phyloP scores from a whole-genome alignment of 768 basidiomycete genomes.

The Boletus patriciae region DNA sequence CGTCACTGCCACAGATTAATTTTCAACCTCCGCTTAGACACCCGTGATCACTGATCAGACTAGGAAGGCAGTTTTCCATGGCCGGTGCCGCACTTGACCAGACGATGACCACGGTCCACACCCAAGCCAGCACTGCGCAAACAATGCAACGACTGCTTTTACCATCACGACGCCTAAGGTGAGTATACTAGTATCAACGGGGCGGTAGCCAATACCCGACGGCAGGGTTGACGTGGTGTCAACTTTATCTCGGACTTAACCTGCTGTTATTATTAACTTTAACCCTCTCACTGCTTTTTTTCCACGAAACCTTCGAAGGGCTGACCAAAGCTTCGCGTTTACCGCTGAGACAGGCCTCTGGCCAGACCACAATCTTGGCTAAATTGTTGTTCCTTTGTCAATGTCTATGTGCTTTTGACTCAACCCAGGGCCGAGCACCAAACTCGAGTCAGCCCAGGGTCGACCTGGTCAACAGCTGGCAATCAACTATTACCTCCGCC shows the following conservation, averaged over 20 bases:
- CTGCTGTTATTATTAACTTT: not conserved
- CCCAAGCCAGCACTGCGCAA: no score
- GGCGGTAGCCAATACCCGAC: not conserved
- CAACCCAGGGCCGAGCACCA: not conserved
- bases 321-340: not conserved
- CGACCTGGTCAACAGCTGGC: not conserved
- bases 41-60: not conserved
- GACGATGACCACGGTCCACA: not conserved
- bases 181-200: not conserved
- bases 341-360: not conserved
- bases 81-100: not conserved
- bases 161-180: not conserved
- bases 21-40: not conserved
- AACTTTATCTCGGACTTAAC: not conserved
- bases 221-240: not conserved
- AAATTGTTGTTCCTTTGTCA: slow-evolving; percentile 18
- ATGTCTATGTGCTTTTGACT: slow-evolving; percentile 6
- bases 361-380: slow-evolving; percentile 6
- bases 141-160: not conserved
- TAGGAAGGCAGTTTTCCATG: not conserved
- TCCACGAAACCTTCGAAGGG: not conserved
- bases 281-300: not conserved
- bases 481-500: not conserved
- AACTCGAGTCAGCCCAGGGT: slow-evolving; percentile 3
- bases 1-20: slow-evolving; percentile 12